Percentiles rank a stretch among this genome's conserved stretches.
Conservation (phyloP, 768 basidiomycete genomes). For the Sporobolomyces roseus region DNA sequence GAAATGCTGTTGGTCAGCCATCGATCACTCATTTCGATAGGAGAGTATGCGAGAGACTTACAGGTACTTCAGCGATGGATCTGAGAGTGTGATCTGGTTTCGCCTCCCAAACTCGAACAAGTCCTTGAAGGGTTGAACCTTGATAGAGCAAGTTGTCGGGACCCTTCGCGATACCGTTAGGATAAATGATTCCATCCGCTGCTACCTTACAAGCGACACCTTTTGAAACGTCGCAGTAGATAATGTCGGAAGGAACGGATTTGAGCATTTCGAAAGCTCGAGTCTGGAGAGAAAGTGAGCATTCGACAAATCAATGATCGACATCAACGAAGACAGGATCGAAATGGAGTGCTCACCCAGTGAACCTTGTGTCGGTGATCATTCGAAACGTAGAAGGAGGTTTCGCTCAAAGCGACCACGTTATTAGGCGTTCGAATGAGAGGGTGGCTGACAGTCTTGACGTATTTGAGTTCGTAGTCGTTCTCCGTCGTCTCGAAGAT, state of each 20-base stretch:
- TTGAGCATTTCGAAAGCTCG: slow-evolving; percentile 11
- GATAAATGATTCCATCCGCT: slow-evolving; percentile 54
- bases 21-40: not conserved
- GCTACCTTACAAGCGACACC: slow-evolving; percentile 60
- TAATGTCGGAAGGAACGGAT: slow-evolving; percentile 54
- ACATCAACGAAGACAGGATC: not conserved
- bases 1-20: too few relatives aligned
- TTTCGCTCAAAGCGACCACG: slow-evolving; percentile 64
- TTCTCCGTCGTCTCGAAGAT: slow-evolving; percentile 61
- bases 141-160: slow-evolving; percentile 57
- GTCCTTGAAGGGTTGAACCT: slow-evolving; percentile 53
- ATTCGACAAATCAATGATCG: too few relatives aligned
- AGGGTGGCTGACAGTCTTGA: slow-evolving; percentile 60
- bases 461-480: slow-evolving; percentile 54
- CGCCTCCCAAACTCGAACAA: slow-evolving; percentile 58
- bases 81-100: slow-evolving; percentile 61
- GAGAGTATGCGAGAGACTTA: not conserved
- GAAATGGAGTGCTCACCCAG: slow-evolving; percentile 52
- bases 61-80: slow-evolving; percentile 55
- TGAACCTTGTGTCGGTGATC: slow-evolving; percentile 60
- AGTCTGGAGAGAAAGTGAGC: too few relatives aligned
- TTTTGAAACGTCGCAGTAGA: slow-evolving; percentile 60
- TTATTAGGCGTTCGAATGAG: slow-evolving; percentile 67
- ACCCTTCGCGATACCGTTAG: slow-evolving; percentile 56
- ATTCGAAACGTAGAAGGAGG: slow-evolving; percentile 69